These are phyloP conservation scores for Sedum album DNA, from an alignment of 164 flowering plant species.

Conservation along the genomic window DNA sequence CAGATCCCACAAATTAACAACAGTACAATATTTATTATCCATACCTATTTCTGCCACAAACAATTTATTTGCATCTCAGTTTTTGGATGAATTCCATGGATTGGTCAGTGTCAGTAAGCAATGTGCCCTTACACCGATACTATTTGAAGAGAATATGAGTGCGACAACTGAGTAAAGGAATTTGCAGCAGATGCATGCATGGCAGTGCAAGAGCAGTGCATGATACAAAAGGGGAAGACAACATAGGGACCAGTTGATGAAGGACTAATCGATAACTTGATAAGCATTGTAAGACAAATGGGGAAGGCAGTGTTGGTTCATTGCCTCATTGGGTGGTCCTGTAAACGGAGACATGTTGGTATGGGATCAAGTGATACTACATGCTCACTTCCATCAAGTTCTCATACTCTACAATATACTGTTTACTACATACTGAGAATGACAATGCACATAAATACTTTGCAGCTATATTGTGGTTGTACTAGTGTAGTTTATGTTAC, in stretches of 20 bases:
- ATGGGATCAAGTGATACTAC: neutral
- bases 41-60: neutral
- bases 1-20: no score
- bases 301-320: neutral
- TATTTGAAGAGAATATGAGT: neutral
- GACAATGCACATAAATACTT: no score
- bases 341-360: neutral
- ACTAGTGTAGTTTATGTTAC: no score
- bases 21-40: neutral
- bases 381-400: neutral
- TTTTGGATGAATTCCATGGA: neutral
- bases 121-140: neutral
- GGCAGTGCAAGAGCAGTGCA: neutral
- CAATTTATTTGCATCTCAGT: neutral
- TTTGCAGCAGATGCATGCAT: conserved; percentile 6
- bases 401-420: neutral
- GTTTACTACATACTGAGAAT: no score
- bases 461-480: no score
- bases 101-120: neutral
- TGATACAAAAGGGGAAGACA: neutral
- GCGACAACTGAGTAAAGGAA: neutral
- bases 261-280: conserved; percentile 2
- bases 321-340: neutral
- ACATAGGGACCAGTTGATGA: neutral
- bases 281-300: neutral